phyloP scores from a whole-genome alignment of 2,329 filamentous ascomycete species.

The Plectosphaerella cucumerina region DNA sequence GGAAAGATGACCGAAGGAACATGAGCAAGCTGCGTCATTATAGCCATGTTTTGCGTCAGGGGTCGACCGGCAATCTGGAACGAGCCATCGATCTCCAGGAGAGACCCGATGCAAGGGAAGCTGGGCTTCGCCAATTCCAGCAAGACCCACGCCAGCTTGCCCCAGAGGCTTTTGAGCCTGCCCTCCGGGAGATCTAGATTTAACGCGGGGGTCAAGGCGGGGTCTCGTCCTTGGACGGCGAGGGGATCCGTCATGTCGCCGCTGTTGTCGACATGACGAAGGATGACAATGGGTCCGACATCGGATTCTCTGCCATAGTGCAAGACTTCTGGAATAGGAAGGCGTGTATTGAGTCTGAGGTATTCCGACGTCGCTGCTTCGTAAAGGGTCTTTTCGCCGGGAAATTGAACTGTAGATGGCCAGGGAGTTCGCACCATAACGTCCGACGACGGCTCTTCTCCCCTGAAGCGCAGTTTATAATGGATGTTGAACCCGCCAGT shows the following conservation, averaged over 20 bases:
- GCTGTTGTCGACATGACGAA: neutral
- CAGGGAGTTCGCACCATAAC: constrained; percentile 14
- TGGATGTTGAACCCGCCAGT: constrained; percentile 23
- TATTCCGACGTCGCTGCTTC: neutral
- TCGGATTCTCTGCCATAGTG: neutral
- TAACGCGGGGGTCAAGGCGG: neutral
- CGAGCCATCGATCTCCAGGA: neutral
- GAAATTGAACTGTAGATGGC: neutral
- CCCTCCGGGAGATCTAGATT: neutral
- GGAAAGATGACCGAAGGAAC: neutral
- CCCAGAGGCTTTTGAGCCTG: neutral
- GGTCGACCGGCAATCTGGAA: neutral
- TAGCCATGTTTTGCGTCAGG: neutral
- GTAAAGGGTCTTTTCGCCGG: neutral
- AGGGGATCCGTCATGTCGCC: neutral
- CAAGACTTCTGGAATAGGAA: neutral
- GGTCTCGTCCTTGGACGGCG: neutral
- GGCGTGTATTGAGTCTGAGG: neutral
- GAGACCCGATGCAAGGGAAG: neutral
- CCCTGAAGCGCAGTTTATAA: constrained; percentile 21
- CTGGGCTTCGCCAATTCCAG: neutral
- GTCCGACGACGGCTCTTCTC: constrained; percentile 23
- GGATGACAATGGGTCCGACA: neutral
- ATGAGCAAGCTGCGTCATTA: neutral
- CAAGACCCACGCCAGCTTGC: neutral